Conservation (phyloP, 208 protist species). For the Pavlovales sp. region DNA sequence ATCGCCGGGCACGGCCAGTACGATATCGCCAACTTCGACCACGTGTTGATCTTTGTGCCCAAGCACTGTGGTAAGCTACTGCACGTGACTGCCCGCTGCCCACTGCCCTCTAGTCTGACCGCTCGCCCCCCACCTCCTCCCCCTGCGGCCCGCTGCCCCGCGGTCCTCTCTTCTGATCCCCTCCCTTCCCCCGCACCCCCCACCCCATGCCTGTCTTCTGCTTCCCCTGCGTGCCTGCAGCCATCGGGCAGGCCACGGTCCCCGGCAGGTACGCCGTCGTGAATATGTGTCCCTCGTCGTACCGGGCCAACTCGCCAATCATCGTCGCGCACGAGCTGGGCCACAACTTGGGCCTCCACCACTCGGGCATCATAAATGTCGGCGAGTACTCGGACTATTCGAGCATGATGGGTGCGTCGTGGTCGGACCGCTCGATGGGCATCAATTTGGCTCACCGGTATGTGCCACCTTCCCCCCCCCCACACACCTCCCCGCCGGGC, state of each 20-base stretch:
- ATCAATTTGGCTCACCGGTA: too few species aligned
- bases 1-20: neutral
- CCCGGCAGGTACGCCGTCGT: neutral
- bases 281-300: neutral
- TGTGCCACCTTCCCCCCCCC: too few species aligned
- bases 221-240: too few species aligned
- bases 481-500: too few species aligned
- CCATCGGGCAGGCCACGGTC: neutral
- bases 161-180: too few species aligned
- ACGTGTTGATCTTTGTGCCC: neutral
- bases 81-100: too few species aligned
- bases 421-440: neutral
- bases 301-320: neutral
- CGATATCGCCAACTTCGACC: neutral
- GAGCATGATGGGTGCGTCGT: neutral
- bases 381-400: neutral
- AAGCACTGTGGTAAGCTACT: too few species aligned
- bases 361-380: neutral
- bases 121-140: too few species aligned
- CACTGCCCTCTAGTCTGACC: too few species aligned
- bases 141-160: too few species aligned
- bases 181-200: too few species aligned
- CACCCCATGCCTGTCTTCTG: too few species aligned
- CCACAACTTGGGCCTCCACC: neutral
- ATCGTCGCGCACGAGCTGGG: neutral